phyloP scores from a whole-genome alignment of 352 stramenopile genomes.

The Elongisporangium prolatum region DNA sequence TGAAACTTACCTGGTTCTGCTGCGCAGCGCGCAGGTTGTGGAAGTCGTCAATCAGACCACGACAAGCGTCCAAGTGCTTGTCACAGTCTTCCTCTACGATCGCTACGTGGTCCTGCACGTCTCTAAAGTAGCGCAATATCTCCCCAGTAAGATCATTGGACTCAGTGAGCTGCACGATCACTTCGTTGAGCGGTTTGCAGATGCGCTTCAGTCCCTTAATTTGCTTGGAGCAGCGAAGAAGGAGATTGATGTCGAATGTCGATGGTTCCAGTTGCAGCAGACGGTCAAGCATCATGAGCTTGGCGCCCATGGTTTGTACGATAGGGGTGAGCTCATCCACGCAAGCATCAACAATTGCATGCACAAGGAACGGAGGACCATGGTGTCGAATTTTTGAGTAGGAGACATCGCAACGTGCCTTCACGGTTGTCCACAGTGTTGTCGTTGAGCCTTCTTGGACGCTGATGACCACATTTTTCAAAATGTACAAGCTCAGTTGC shows the following conservation, averaged over 20 bases:
- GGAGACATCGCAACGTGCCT: slow-evolving; percentile 59
- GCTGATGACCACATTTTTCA: slow-evolving; percentile 70
- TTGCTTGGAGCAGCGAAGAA: slow-evolving; percentile 59
- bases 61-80: slow-evolving; percentile 69
- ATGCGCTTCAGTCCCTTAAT: slow-evolving; percentile 71
- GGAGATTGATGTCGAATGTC: slow-evolving; percentile 52
- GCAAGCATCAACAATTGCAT: slow-evolving; percentile 79
- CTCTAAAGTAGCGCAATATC: slow-evolving; percentile 73
- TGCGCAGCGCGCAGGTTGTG: slow-evolving; percentile 57
- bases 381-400: slow-evolving; percentile 85
- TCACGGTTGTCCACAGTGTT: slow-evolving; percentile 51
- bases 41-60: slow-evolving; percentile 57
- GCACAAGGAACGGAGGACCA: slow-evolving; percentile 60
- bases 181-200: slow-evolving; percentile 70
- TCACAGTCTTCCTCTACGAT: slow-evolving; percentile 81
- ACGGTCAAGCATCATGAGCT: slow-evolving; percentile 65
- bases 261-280: slow-evolving; percentile 50
- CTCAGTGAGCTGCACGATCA: slow-evolving; percentile 62
- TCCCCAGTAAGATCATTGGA: slow-evolving; percentile 69
- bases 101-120: slow-evolving; percentile 82
- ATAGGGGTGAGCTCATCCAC: slow-evolving; percentile 81
- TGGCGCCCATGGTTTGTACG: slow-evolving; percentile 64
- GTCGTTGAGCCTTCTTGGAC: slow-evolving; percentile 51
- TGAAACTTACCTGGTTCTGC: slow-evolving; percentile 76
- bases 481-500: slow-evolving; percentile 73